Evolutionary conservation across 2,329 filamentous ascomycete species (phyloP), one percentile per base, ranked within the genome.

Genomic region (Xylariaceae sp.): DNA sequence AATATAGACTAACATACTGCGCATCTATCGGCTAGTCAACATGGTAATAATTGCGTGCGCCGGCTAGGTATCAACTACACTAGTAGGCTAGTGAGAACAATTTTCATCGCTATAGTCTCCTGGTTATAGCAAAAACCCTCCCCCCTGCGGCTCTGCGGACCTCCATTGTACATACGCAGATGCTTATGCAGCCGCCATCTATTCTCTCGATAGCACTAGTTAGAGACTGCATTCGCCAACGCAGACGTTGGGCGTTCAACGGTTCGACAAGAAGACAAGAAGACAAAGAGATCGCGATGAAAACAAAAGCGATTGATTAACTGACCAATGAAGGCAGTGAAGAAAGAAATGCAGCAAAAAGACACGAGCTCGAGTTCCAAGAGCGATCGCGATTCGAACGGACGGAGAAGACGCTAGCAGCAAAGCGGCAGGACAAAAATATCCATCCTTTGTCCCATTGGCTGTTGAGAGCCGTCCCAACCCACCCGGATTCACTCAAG

Each of bases 341-440:
- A 10, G 27, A 32, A n/a, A 46, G 18, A 27, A n/a, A 45, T 32
- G 23, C 16, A 46, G 32, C 13, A 27, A 41, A 33, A 21, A 23
- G 46, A 27, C 24, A 24, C 13, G 36, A 16, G 23, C 37, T 52
- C 43, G n/a, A 37, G 20, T 30, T 39, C 24, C 39, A 39, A n/a
- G 39, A 36, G 39, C 20, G 43, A 48, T 52, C 48, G 53, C 39
- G 48, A 52, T 56, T 52, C 53, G 44, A 51, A 47, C 20, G 36
- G 46, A 44, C 50, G 43, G 49, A 53, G 43, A 7, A 45, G 20
- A 39, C 52, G 30, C 55, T 58, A 58, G 48, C 30, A 39, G 39
- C 41, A 52, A 58, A 55, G 39, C 49, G 56, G 56, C 41, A 59
- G 56, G 53, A 57, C 39, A 45, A 50, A 53, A 11, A 8, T 6